These are phyloP conservation scores for Niveomyces coronatus DNA, from an alignment of 2,329 filamentous ascomycete species.

Conservation along the genomic window DNA sequence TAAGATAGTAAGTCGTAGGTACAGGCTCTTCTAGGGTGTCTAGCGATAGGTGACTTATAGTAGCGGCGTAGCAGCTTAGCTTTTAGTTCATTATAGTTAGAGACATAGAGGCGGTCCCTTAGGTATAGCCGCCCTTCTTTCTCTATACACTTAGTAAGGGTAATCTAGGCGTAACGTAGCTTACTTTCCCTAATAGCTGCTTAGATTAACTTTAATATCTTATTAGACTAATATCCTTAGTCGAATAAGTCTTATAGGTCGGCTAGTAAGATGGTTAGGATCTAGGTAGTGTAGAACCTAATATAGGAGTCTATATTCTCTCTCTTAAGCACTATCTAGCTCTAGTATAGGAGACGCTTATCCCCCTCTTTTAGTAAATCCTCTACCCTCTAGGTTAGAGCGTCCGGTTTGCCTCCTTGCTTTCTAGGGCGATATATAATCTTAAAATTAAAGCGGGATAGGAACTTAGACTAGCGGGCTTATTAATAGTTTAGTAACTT, in stretches of 20 bases:
- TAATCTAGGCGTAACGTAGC: neutral
- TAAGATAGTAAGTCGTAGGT: neutral
- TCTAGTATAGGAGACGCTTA: neutral
- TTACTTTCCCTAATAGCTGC: neutral
- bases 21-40: slow-evolving; percentile 1
- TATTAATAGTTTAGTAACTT: neutral
- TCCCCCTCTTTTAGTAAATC: neutral
- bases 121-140: neutral
- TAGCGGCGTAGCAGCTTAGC: neutral
- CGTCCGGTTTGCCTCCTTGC: neutral
- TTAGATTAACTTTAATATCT: neutral
- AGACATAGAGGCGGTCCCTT: neutral
- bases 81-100: neutral
- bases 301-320: neutral
- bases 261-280: neutral
- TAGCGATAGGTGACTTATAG: slow-evolving; percentile 1
- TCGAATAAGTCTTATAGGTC: neutral
- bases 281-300: neutral
- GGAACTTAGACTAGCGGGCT: neutral
- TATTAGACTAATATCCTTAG: neutral
- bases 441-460: neutral
- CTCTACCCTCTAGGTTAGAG: neutral
- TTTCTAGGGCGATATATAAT: neutral
- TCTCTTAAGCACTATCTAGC: neutral
- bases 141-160: neutral